Base-by-base conservation (phyloP, 2,329 filamentous ascomycete genomes). In the Westerdykella ornata region DNA sequence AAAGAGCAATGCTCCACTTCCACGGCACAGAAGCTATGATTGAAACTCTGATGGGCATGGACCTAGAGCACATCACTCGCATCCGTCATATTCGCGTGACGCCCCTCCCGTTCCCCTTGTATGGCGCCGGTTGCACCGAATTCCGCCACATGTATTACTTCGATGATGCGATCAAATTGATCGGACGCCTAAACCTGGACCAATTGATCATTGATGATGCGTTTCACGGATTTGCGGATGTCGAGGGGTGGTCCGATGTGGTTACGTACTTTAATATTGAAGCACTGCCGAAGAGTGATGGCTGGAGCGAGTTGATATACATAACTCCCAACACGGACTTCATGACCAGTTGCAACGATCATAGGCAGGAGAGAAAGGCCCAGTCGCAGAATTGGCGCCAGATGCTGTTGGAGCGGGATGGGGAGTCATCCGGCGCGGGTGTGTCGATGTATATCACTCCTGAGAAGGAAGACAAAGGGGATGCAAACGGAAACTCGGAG, bases 211-310 rank as follows among this genome's bases (percentile, higher is more conserved):
- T 66, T 1, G 56, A 64, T 16, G 62, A 66, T 35, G 55, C 54
- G 30, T 65, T 60, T 50, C 62, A 66, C 41, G 60, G 57, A n/a
- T 57, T 57, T 34, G 61, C 59, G 4, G 41, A 61, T 34, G 53
- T 55, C 14, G 60, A 62, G 35, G 54, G 55, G 14, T 65, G 57
- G 57, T 56, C 59, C 38, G 59, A 64, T 41, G 50, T 61, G 6
- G 60, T 56, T 1, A 65, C 61, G 3, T 65, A 65, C 28, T 54
- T 59, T 35, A 60, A 65, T 28, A 56, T 64, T 19, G 61, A 64
- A 41, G 43, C 44, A 3, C 43, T 66, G 3, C 36, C 65, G 29
- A 54, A 56, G 5, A 53, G 60, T 44, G 52, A 62, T 28, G 61
- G 51, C 1, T 66, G 62, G 62, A 61, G 51, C 39, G 56, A 57